Evolutionary conservation across 306 rosid species (phyloP).

Genomic region (Cucurbita maxima): DNA sequence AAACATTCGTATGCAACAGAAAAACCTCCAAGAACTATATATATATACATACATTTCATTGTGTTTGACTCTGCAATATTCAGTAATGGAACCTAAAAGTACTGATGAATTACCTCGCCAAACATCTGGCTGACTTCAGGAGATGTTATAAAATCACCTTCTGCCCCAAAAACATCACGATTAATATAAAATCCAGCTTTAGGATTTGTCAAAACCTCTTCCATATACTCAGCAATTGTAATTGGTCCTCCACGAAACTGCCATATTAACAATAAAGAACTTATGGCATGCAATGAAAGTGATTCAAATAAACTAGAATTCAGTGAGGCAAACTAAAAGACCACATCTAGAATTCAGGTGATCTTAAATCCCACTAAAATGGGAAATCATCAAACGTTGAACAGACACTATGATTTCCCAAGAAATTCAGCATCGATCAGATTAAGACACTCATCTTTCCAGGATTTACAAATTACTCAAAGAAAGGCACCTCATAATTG

Average conservation of each 20-base stretch:
- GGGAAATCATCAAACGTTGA: background rate
- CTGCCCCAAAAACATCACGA: slow-evolving; percentile 85
- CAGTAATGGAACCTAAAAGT: background rate
- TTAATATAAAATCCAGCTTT: slow-evolving; percentile 83
- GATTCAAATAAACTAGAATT: background rate
- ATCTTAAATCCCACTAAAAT: background rate
- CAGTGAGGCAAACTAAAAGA: background rate
- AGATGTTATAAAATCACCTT: slow-evolving; percentile 89
- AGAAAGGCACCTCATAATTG: background rate
- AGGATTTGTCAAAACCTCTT: slow-evolving; percentile 91
- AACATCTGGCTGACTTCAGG: slow-evolving; percentile 99
- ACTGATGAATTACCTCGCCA: slow-evolving; percentile 46
- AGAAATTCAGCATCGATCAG: background rate
- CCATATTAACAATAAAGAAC: slow-evolving; percentile 1
- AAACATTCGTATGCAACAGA: background rate
- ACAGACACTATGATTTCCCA: too few species aligned
- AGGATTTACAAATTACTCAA: background rate
- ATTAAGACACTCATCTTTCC: background rate
- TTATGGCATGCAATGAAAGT: background rate
- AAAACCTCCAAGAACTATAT: slow-evolving; percentile 1
- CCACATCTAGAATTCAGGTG: background rate
- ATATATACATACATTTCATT: background rate
- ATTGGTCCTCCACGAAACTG: slow-evolving; percentile 99
- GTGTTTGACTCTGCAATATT: background rate
- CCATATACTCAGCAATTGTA: slow-evolving; percentile 87